Evolutionary conservation across 1,284 basidiomycete species (phyloP), one percentile per base, ranked within the genome.

Genomic region (Naganishia cerealis): DNA sequence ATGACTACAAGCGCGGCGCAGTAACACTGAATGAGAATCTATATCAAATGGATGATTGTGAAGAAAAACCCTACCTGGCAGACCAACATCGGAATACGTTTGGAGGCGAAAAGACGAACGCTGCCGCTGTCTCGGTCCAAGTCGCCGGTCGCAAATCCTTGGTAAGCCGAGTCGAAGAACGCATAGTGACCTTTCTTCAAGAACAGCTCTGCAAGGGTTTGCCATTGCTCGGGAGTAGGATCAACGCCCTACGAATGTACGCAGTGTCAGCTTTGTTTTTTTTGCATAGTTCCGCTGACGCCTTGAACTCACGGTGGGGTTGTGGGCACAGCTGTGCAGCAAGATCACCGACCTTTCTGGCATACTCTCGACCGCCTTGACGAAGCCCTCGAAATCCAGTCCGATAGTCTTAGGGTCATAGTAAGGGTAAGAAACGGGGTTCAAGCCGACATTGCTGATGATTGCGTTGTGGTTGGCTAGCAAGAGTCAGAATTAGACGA

Each of bases 141-240:
- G 57, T 77, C 76, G 40, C 80, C 80, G 1, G 79, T 78, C 1
- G 77, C 78, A 66, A 80, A 80, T 43, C 78, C 78, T 71, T 97
- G 94, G 82, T 97, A 98, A 7, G 94, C 94, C 76, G 89, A 90
- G 82, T 98, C 94, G 79, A 97, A 94, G 83, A 96, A 94, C 55
- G 90, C 90, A 79, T 88, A 94, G 79, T 94, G 93, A 21, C 86
- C 84, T 81, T 90, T 91, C 65, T 84, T 81, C 54, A 88, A 78
- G 78, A 97, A 88, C 63, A 89, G 83, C 54, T 89, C 85, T 61
- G 89, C 90, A 73, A 97, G 86, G 72, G 84, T 80, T 71, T 85
- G 82, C 94, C 94, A 98, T 78, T 97, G 90, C 72, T 90, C 91
- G 65, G 81, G 79, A 40, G 91, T 94, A 16, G 94, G 94, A 81